Conservation (phyloP, 2,329 filamentous ascomycete genomes). For the Sporothrix globosa region DNA sequence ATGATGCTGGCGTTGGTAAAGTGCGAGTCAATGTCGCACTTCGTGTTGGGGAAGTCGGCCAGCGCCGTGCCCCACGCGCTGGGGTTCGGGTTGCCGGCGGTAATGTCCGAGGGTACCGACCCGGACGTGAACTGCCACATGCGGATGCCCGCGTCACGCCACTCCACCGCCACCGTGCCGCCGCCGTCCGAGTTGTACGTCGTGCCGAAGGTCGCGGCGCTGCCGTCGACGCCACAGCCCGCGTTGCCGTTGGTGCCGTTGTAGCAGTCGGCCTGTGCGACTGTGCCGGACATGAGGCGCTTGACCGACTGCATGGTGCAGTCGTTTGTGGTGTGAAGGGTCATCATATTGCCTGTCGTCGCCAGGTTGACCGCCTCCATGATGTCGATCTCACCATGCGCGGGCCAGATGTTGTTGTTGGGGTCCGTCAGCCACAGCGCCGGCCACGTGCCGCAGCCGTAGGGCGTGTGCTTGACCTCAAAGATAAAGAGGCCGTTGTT, state of each 20-base stretch:
- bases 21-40: slow-evolving; percentile 61
- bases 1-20: slow-evolving; percentile 69
- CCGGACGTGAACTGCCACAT: slow-evolving; percentile 62
- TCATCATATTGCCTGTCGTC: slow-evolving; percentile 59
- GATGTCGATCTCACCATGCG: slow-evolving; percentile 52
- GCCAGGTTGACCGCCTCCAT: slow-evolving; percentile 50
- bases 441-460: slow-evolving; percentile 67
- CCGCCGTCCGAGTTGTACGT: slow-evolving; percentile 59
- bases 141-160: slow-evolving; percentile 63
- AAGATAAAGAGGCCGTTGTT: slow-evolving; percentile 69
- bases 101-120: slow-evolving; percentile 57
- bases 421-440: slow-evolving; percentile 70
- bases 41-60: slow-evolving; percentile 67
- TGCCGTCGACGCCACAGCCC: slow-evolving; percentile 59
- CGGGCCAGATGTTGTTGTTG: slow-evolving; percentile 49
- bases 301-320: slow-evolving; percentile 58
- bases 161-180: slow-evolving; percentile 64
- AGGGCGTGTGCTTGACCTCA: slow-evolving; percentile 65
- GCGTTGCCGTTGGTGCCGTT: slow-evolving; percentile 51
- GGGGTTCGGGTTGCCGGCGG: slow-evolving; percentile 57
- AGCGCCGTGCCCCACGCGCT: slow-evolving; percentile 63
- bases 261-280: slow-evolving; percentile 53
- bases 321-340: slow-evolving; percentile 58
- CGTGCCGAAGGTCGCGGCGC: slow-evolving; percentile 52
- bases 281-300: slow-evolving; percentile 56